phyloP scores from a whole-genome alignment of 257 asterid species.

The Fraxinus excelsior region DNA sequence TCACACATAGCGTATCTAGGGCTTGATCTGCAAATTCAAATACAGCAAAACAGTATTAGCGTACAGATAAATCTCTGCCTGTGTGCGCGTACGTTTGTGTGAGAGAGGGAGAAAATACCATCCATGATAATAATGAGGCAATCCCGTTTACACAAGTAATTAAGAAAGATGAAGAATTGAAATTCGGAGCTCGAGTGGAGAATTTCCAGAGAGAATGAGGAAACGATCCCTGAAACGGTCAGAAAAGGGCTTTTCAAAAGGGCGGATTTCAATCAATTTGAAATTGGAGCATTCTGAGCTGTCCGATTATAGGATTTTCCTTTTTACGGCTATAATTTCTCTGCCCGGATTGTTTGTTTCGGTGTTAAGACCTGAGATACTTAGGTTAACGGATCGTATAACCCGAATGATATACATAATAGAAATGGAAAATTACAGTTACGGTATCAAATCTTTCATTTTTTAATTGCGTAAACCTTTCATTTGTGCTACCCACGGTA shows the following conservation, averaged over 20 bases:
- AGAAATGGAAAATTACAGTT: no score
- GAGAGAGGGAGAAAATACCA: slow-evolving; percentile 1
- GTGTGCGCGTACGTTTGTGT: not conserved
- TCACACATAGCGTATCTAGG: slow-evolving; percentile 31
- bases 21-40: slow-evolving; percentile 28
- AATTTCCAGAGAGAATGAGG: not conserved
- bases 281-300: slow-evolving; percentile 2
- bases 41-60: not conserved
- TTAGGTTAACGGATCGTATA: no score
- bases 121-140: not conserved
- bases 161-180: not conserved
- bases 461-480: no score
- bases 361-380: no score
- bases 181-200: not conserved
- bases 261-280: not conserved
- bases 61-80: not conserved
- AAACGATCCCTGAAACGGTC: not conserved
- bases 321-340: not conserved
- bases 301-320: not conserved
- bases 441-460: no score
- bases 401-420: no score
- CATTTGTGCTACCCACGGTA: no score
- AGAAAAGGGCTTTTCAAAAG: not conserved
- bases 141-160: not conserved
- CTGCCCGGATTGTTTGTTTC: not conserved